Conservation (phyloP, 192 early-diverging fungal genomes). For the Linnemannia elongata region DNA sequence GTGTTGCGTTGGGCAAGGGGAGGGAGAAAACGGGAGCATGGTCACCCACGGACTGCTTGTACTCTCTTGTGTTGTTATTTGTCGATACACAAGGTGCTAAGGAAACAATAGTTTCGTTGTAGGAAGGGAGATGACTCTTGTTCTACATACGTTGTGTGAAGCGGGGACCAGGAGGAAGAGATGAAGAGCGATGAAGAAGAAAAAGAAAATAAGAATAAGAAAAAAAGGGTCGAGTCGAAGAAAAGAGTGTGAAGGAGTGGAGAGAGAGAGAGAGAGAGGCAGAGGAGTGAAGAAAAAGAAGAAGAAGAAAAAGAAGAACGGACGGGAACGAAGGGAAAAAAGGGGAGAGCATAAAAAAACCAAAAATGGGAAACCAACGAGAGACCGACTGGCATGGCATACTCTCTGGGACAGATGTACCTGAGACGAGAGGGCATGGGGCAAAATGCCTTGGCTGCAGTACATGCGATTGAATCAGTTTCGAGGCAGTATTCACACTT, state of each 20-base stretch:
- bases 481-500: background rate
- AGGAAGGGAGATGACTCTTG: background rate
- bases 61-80: background rate
- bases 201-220: background rate
- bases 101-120: background rate
- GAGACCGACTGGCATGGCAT: background rate
- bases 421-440: background rate
- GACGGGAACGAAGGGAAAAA: background rate
- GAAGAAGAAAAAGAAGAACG: background rate
- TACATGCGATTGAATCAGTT: background rate
- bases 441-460: background rate
- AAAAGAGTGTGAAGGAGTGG: background rate
- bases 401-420: background rate
- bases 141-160: background rate
- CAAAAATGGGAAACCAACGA: slow-evolving; percentile 1
- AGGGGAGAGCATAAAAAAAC: background rate
- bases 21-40: background rate
- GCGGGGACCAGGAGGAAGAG: background rate
- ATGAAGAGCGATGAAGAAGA: background rate
- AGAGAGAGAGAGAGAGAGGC: no score
- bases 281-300: background rate
- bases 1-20: background rate
- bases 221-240: background rate
- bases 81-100: background rate
- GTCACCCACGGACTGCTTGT: slow-evolving; percentile 3